Conservation (phyloP, 305 asterid genomes). For the Fraxinus sp. region DNA sequence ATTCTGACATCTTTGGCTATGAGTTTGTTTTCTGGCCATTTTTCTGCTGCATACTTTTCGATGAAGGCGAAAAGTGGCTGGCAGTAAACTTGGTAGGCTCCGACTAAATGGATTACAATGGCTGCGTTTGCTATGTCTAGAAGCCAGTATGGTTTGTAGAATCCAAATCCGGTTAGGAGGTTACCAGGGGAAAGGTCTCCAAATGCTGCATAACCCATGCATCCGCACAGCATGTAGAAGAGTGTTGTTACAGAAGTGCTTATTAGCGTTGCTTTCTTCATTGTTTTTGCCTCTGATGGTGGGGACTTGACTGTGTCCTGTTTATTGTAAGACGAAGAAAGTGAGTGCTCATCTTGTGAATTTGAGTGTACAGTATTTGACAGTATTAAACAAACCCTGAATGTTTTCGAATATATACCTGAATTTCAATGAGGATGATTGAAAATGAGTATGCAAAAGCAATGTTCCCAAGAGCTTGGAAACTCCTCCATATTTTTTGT, state of each 20-base stretch:
- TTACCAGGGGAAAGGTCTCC: constrained; percentile 63
- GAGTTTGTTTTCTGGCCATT: constrained; percentile 43
- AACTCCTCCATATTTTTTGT: constrained; percentile 78
- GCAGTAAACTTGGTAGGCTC: constrained; percentile 67
- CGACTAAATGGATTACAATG: constrained; percentile 50
- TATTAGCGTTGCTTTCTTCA: constrained; percentile 72
- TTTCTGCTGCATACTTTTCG: constrained; percentile 33
- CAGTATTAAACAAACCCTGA: no score
- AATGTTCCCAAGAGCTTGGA: constrained; percentile 77
- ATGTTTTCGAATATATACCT: constrained; percentile 34
- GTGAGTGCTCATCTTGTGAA: background rate
- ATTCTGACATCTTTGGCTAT: constrained; percentile 27
- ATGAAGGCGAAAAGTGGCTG: constrained; percentile 52
- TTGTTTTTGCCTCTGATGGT: constrained; percentile 75
- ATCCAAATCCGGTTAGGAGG: constrained; percentile 62
- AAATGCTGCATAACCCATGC: constrained; percentile 60
- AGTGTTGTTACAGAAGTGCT: constrained; percentile 47
- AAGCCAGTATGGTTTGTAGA: constrained; percentile 72
- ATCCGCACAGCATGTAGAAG: constrained; percentile 56
- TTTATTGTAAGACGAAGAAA: background rate
- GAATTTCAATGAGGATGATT: constrained; percentile 76
- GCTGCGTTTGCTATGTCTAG: constrained; percentile 59
- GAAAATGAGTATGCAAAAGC: constrained; percentile 92
- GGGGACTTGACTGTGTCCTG: constrained; percentile 81
- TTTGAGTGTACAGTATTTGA: background rate